phyloP scores from a whole-genome alignment of 2,329 filamentous ascomycete genomes.

The Xylariales sp. region DNA sequence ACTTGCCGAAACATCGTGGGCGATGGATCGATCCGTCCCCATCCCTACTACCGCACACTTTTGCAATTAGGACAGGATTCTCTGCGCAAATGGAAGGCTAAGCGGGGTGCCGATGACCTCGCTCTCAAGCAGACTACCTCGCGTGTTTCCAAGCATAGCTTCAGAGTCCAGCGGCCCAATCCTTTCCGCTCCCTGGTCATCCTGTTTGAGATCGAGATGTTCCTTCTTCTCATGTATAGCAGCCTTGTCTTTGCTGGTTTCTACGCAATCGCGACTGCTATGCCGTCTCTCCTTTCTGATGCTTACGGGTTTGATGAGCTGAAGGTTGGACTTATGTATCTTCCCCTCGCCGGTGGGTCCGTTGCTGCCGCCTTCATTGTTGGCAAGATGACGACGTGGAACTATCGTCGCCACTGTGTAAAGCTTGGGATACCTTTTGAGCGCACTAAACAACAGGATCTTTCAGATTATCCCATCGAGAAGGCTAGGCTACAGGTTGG shows the following conservation, averaged over 20 bases:
- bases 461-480: conserved; percentile 26
- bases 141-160: conserved; percentile 11
- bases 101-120: conserved; percentile 3
- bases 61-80: conserved; percentile 19
- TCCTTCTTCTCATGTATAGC: conserved; percentile 26
- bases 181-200: conserved; percentile 27
- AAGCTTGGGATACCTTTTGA: conserved; percentile 43
- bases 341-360: conserved; percentile 32
- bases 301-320: conserved; percentile 53
- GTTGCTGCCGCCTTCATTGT: conserved; percentile 26
- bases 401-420: conserved; percentile 51
- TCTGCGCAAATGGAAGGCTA: not conserved
- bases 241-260: conserved; percentile 28
- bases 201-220: conserved; percentile 30
- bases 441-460: conserved; percentile 35
- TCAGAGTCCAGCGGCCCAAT: conserved; percentile 22
- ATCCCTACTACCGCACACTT: conserved; percentile 18
- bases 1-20: conserved; percentile 38
- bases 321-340: conserved; percentile 34
- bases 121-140: conserved; percentile 9
- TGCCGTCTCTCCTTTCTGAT: conserved; percentile 22
- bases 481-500: conserved; percentile 29
- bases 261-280: conserved; percentile 26
- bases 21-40: conserved; percentile 34
- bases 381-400: conserved; percentile 54